Conservation (phyloP, 495 filamentous ascomycete genomes). For the Penicillium paradoxum region DNA sequence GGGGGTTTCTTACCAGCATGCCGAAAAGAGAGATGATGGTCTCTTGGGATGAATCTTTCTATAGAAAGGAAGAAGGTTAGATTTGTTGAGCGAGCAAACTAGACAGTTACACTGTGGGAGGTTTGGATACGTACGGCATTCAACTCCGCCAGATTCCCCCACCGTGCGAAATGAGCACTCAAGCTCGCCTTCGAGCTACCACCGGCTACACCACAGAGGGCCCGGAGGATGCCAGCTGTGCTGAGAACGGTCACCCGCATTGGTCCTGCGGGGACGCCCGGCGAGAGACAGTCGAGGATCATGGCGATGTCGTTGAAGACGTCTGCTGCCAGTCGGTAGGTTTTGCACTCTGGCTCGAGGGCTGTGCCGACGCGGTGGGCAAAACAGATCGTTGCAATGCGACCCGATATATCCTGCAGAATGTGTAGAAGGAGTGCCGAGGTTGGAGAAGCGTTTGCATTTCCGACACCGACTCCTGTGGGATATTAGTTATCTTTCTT, state of each 20-base stretch:
- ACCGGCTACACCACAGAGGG: constrained; percentile 84
- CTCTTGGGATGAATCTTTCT: constrained; percentile 95
- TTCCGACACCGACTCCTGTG: constrained; percentile 81
- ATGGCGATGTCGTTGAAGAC: constrained; percentile 90
- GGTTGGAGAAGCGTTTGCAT: constrained; percentile 78
- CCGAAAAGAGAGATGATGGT: constrained; percentile 87
- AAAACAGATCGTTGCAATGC: constrained; percentile 87
- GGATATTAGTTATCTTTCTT: background rate
- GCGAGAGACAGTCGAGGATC: constrained; percentile 82
- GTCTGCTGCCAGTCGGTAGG: constrained; percentile 84
- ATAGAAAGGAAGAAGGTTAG: background rate
- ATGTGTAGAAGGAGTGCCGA: constrained; percentile 81
- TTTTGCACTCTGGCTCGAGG: constrained; percentile 93
- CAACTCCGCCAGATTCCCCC: constrained; percentile 87
- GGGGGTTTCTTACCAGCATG: constrained; percentile 62
- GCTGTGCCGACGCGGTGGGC: constrained; percentile 78
- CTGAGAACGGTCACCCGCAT: constrained; percentile 67
- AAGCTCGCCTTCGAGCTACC: constrained; percentile 86
- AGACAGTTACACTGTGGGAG: no score
- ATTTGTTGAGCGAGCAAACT: no score
- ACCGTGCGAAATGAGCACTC: constrained; percentile 83
- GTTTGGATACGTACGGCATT: constrained; percentile 61
- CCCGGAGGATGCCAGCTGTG: constrained; percentile 68
- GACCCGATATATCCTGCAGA: constrained; percentile 76
- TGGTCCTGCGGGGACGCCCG: constrained; percentile 61